phyloP scores from a whole-genome alignment of 805 yeast genomes.

The Kluyveromyces lactis region DNA sequence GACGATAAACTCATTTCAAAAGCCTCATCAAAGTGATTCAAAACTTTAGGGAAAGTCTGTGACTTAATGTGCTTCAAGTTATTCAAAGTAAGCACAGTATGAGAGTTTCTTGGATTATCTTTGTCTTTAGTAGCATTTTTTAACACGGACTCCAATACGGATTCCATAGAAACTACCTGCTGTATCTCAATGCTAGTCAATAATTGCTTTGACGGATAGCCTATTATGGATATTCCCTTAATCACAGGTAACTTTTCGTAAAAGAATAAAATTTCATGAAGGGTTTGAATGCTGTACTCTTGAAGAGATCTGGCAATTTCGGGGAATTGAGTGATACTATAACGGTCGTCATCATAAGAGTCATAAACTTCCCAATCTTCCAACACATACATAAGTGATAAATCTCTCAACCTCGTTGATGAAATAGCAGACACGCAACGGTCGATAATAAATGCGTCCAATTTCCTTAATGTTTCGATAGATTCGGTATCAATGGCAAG shows the following conservation, averaged over 20 bases:
- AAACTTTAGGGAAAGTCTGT: conserved; percentile 39
- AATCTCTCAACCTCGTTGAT: conserved; percentile 44
- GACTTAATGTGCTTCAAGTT: conserved; percentile 43
- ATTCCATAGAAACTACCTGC: conserved; percentile 38
- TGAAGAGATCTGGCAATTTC: conserved; percentile 29
- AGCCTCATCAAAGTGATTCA: conserved; percentile 41
- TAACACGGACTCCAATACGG: conserved; percentile 36
- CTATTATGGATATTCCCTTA: conserved; percentile 30
- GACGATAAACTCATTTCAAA: conserved; percentile 40
- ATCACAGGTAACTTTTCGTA: conserved; percentile 29
- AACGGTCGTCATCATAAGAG: conserved; percentile 17
- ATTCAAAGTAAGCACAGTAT: conserved; percentile 43
- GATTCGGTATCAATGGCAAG: conserved; percentile 34
- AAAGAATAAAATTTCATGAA: conserved; percentile 28
- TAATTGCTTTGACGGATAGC: conserved; percentile 30
- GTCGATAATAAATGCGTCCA: conserved; percentile 33
- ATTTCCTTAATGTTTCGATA: conserved; percentile 30
- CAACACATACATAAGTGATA: conserved; percentile 31
- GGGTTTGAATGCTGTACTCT: conserved; percentile 26
- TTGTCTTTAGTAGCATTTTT: conserved; percentile 35
- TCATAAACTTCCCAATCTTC: conserved; percentile 34
- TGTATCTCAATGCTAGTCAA: conserved; percentile 34
- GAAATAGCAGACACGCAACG: conserved; percentile 41
- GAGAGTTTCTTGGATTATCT: conserved; percentile 34
- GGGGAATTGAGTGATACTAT: conserved; percentile 33